Evolutionary conservation across 2,329 filamentous ascomycete genomes (phyloP), one percentile per base, ranked within the genome.

Genomic region (Arthrobotrys iridis): DNA sequence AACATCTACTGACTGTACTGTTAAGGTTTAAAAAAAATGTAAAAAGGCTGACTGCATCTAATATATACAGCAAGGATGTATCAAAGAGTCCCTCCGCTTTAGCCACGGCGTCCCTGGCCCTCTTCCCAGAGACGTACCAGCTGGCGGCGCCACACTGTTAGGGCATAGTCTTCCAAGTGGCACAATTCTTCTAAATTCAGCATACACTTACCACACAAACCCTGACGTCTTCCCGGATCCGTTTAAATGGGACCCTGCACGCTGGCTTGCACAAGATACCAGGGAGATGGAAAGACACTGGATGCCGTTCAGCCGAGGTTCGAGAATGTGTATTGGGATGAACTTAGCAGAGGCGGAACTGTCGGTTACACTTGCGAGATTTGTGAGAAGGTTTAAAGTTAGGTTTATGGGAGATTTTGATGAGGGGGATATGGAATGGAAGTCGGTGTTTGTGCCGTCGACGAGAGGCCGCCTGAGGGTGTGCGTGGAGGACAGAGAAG

Each of bases 291-390:
- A 74, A 37, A 74, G 46, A 18, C 35, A 74, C 28, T 67, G 55
- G 3, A 74, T 74, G 24, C 70, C 70, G 35, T 74, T 74, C 11
- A 67, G 62, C 35, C 33, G 63, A 13, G 70, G 70, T 4, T 48
- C 62, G 18, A 67, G 70, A 15, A 35, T 67, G 10, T 74, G 70
- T n/a, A 50, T 74, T 13, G 70, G 70, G 24, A 43, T 74, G 62
- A 52, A 74, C 40, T 35, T 74, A 7, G 70, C 70, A 15, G 59
- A 48, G 43, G 70, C 62, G 6, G 70, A 74, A 30, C 18, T 74
- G 24, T 59, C 50, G 45, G n/a, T 67, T 22, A 55, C 63, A 28
- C 11, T 74, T 8, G 70, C 40, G 20, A 60, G 62, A 35, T 57
- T 74, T 48, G 43, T 74, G n/a, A 41, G 70, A 18, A 45, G 52